phyloP scores from a whole-genome alignment of 2,329 filamentous ascomycete species.

The Didymella pinodella region DNA sequence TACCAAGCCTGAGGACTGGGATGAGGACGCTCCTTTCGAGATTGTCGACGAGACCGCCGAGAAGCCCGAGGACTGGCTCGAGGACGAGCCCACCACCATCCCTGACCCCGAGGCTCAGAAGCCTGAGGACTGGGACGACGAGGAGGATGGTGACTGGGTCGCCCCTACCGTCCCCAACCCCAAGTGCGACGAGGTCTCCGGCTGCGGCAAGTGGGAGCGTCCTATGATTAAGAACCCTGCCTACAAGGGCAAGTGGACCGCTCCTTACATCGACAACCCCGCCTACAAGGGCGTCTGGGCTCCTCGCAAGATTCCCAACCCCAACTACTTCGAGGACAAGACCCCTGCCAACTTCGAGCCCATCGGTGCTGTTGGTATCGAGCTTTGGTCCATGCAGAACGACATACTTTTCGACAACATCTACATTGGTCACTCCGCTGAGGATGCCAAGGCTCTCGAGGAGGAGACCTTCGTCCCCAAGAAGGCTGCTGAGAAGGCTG shows the following conservation, averaged over 20 bases:
- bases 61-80: constrained; percentile 95
- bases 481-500: constrained; percentile 79
- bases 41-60: constrained; percentile 91
- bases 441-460: constrained; percentile 88
- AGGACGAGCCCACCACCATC: constrained; percentile 81
- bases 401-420: constrained; percentile 99
- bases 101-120: constrained; percentile 95
- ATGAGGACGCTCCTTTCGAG: constrained; percentile 97
- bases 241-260: constrained; percentile 99
- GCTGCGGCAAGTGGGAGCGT: constrained; percentile 91
- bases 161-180: constrained; percentile 91
- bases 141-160: constrained; percentile 98
- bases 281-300: constrained; percentile 96
- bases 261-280: constrained; percentile 94
- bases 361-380: constrained; percentile 97
- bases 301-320: constrained; percentile 96
- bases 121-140: constrained; percentile 99
- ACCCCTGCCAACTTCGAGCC: constrained; percentile 95
- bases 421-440: constrained; percentile 97
- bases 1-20: constrained; percentile 97
- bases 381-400: constrained; percentile 99
- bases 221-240: constrained; percentile 93
- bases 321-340: constrained; percentile 96
- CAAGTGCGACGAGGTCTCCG: constrained; percentile 91
- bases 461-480: constrained; percentile 91